Conservation (phyloP, 805 yeast species). For the Teunomyces tritomae region DNA sequence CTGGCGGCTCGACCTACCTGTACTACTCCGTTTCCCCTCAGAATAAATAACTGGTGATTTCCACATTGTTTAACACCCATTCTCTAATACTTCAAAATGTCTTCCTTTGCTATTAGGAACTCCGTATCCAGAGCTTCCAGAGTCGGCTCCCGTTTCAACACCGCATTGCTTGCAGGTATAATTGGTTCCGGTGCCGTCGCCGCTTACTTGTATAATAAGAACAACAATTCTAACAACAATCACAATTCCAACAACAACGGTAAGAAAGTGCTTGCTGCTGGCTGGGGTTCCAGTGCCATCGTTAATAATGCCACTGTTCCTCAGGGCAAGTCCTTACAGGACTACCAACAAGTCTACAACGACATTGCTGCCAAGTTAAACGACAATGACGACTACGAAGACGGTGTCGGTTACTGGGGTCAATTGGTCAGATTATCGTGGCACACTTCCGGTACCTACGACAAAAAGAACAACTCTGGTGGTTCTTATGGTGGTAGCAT, state of each 20-base stretch:
- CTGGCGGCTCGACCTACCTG: background rate
- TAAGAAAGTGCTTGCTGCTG: constrained; percentile 14
- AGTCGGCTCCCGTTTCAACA: constrained; percentile 1
- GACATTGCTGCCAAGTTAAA: constrained; percentile 54
- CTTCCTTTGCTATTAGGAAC: constrained; percentile 5
- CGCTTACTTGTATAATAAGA: constrained; percentile 15
- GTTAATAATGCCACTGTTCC: constrained; percentile 34
- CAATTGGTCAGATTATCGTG: constrained; percentile 37
- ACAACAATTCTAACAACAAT: constrained; percentile 10
- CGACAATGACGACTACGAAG: constrained; percentile 25
- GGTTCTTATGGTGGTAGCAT: constrained; percentile 40
- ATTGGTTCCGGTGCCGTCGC: constrained; percentile 24
- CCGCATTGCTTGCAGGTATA: constrained; percentile 17
- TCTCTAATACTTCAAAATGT: too few relatives aligned
- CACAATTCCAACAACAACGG: constrained; percentile 6
- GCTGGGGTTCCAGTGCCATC: constrained; percentile 23
- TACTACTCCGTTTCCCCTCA: background rate
- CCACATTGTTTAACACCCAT: too few relatives aligned
- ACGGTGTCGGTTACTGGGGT: constrained; percentile 38
- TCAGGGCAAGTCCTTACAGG: constrained; percentile 39
- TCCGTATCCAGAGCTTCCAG: constrained; percentile 1
- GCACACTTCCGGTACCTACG: constrained; percentile 38
- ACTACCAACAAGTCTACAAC: constrained; percentile 66
- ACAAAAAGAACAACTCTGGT: constrained; percentile 24
- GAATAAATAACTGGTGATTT: background rate